Conservation (phyloP, 1,284 basidiomycete species). For the Boletus chippewaensis region DNA sequence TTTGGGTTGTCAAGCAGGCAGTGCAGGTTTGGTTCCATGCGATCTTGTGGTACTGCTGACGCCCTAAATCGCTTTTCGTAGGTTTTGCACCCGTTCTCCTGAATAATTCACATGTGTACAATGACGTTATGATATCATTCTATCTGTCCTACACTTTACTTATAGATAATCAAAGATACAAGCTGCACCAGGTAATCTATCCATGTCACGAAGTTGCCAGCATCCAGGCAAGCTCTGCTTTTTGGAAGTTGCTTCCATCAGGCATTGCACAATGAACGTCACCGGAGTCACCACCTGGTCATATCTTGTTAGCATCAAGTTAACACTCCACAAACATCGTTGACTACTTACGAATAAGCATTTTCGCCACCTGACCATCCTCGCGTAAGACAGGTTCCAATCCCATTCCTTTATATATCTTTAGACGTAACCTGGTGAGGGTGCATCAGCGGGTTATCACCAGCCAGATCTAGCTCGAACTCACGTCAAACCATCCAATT, state of each 20-base stretch:
- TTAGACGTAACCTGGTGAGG: constrained; percentile 49
- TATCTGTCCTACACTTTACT: constrained; percentile 6
- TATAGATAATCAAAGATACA: not conserved
- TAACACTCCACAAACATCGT: not conserved
- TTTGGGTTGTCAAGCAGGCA: constrained; percentile 59
- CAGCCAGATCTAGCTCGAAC: constrained; percentile 25
- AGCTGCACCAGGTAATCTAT: not conserved
- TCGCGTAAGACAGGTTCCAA: constrained; percentile 58
- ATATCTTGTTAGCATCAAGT: not conserved
- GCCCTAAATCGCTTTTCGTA: constrained; percentile 5
- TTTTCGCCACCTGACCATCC: constrained; percentile 45
- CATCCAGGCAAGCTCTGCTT: constrained; percentile 48
- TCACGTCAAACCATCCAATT: constrained; percentile 63
- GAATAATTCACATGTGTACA: constrained; percentile 1
- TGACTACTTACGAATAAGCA: constrained; percentile 56
- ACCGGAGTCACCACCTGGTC: constrained; percentile 51
- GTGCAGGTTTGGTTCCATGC: constrained; percentile 27
- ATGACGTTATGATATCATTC: constrained; percentile 10
- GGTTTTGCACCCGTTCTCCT: constrained; percentile 10
- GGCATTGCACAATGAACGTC: constrained; percentile 47
- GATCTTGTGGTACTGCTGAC: not conserved
- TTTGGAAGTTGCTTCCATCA: constrained; percentile 30
- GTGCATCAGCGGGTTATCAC: constrained; percentile 6
- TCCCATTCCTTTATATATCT: constrained; percentile 61
- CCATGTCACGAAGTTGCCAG: constrained; percentile 44